Evolutionary conservation across 176 grass and related monocot genomes (phyloP).

Genomic region (Musa acuminata): DNA sequence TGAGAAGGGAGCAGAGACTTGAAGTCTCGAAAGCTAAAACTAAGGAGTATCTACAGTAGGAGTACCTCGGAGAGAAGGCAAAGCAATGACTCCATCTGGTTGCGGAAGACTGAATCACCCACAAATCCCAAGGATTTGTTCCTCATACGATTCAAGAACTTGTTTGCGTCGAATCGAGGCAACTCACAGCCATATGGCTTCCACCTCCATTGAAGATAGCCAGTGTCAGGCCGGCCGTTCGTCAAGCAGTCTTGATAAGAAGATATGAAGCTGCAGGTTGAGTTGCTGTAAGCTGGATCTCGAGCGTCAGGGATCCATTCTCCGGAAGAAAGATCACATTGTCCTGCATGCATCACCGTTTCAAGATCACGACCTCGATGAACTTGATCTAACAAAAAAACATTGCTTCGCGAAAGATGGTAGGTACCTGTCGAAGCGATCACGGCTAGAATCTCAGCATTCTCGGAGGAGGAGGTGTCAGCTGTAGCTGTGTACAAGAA

Average conservation of each 20-base stretch:
- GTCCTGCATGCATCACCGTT: neutral
- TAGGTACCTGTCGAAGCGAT: too few species aligned
- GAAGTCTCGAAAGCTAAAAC: neutral
- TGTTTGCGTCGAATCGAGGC: neutral
- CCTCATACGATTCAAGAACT: neutral
- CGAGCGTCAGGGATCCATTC: neutral
- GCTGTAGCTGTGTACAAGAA: too few species aligned
- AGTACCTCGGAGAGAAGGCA: constrained; percentile 1
- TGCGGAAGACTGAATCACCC: constrained; percentile 1
- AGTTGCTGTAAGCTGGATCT: neutral
- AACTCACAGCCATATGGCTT: constrained; percentile 4
- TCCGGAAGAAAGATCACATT: neutral
- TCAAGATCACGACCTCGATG: too few species aligned
- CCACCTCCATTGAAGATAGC: neutral
- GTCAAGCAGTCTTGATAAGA: neutral
- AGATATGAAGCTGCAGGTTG: constrained; percentile 1
- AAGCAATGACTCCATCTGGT: constrained; percentile 6
- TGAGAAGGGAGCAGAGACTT: neutral
- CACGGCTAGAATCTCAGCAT: too few species aligned
- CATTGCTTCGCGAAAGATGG: too few species aligned
- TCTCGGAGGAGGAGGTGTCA: too few species aligned
- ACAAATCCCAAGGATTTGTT: neutral
- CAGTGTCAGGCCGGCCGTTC: neutral
- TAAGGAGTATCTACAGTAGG: neutral
- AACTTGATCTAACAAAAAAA: too few species aligned